Percentiles rank a stretch among this genome's conserved stretches.
Conservation (phyloP, 176 grass and related monocot species). For the Rhynchospora tenuis region DNA sequence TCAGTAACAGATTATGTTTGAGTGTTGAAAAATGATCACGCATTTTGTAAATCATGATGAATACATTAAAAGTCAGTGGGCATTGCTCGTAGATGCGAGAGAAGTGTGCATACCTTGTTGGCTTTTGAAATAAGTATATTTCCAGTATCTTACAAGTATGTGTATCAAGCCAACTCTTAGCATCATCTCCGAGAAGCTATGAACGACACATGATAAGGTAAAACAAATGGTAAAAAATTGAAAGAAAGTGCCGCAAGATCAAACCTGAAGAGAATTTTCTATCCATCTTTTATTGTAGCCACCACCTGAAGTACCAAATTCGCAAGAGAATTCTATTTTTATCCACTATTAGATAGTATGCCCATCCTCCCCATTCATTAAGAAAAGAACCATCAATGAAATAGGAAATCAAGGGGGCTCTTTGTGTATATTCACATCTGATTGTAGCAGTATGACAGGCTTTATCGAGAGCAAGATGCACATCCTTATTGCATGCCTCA, state of each 20-base stretch:
- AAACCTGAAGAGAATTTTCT: conserved; percentile 80
- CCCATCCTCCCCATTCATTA: too few species aligned
- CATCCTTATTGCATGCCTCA: too few species aligned
- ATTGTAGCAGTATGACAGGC: too few species aligned
- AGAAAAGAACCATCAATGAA: too few species aligned
- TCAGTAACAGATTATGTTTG: neutral
- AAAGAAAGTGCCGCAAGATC: conserved; percentile 78
- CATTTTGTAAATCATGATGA: neutral
- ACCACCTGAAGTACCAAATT: conserved; percentile 45
- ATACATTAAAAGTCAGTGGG: neutral
- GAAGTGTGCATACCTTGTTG: conserved; percentile 63
- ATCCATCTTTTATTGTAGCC: conserved; percentile 70
- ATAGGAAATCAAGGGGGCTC: too few species aligned
- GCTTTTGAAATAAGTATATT: conserved; percentile 92
- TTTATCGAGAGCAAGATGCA: too few species aligned
- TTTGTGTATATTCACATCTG: too few species aligned
- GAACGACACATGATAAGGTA: conserved; percentile 94
- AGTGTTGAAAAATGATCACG: neutral
- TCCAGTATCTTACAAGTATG: conserved; percentile 66
- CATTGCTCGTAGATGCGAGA: neutral
- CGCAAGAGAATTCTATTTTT: neutral
- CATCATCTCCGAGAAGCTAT: conserved; percentile 86
- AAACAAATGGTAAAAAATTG: conserved; percentile 94
- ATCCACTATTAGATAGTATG: too few species aligned
- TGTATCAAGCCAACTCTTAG: conserved; percentile 97